phyloP scores from a whole-genome alignment of 139 green algal species.

The Gonium pectorale region DNA sequence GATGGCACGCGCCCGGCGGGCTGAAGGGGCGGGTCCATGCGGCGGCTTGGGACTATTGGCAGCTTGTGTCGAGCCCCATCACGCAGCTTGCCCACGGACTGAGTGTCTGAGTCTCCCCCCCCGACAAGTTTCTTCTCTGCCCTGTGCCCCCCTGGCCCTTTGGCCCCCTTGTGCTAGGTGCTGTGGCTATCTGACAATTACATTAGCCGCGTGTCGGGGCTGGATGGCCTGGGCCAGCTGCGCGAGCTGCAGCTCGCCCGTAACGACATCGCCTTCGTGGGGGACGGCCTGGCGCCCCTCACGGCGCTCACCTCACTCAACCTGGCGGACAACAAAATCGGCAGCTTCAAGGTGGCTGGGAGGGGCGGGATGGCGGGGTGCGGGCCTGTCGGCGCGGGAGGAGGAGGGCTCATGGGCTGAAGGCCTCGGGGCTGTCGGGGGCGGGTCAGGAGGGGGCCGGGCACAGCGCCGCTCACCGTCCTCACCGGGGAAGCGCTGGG shows the following conservation, averaged over 20 bases:
- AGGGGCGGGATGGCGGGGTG: not conserved
- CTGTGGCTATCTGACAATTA: slow-evolving; percentile 84
- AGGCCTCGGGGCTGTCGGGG: no score
- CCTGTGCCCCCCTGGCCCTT: no score
- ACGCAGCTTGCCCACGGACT: not conserved
- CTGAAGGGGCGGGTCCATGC: no score
- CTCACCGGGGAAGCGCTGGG: no score
- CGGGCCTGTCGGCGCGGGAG: not conserved
- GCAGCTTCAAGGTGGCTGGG: slow-evolving; percentile 72
- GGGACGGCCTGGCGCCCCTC: slow-evolving; percentile 54
- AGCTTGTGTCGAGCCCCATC: no score
- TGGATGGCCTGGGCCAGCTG: slow-evolving; percentile 64
- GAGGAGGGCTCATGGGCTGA: no score
- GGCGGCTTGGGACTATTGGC: no score
- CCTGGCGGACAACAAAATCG: slow-evolving; percentile 78
- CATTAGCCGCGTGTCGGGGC: slow-evolving; percentile 68
- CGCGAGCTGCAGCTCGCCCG: slow-evolving; percentile 77
- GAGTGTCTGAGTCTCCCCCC: no score
- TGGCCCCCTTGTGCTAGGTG: slow-evolving; percentile 56
- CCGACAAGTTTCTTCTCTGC: no score
- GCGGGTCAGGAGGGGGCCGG: no score
- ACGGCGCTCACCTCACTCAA: slow-evolving; percentile 71
- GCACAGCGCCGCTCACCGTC: no score
- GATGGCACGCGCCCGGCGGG: no score
- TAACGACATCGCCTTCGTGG: slow-evolving; percentile 74